Evolutionary conservation across 139 green algal genomes (phyloP).

Genomic region (Astrephomene gubernaculifera): DNA sequence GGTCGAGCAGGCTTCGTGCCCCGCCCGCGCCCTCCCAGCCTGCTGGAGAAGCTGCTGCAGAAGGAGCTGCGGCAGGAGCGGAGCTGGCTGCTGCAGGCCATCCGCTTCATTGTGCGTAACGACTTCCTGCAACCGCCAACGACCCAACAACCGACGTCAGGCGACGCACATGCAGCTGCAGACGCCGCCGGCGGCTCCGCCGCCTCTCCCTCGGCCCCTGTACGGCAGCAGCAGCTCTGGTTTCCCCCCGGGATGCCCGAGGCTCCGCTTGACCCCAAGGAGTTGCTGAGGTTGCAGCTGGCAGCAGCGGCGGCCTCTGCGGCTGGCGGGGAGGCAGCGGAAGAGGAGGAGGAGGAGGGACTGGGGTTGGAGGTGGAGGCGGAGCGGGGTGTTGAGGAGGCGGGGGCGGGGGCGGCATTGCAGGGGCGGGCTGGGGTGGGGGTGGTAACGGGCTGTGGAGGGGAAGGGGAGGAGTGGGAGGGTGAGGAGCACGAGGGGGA

Average conservation of each 20-base stretch:
- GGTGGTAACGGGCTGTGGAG: background rate
- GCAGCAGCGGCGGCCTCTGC: slow-evolving; percentile 12
- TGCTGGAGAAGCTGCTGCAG: slow-evolving; percentile 53
- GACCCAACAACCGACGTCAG: too few species aligned
- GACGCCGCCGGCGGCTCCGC: too few species aligned
- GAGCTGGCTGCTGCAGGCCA: slow-evolving; percentile 61
- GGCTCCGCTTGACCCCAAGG: background rate
- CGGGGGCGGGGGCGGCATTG: background rate
- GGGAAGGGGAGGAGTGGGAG: background rate
- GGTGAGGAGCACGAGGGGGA: background rate
- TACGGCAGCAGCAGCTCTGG: slow-evolving; percentile 4
- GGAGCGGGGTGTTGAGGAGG: too few species aligned
- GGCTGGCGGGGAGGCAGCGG: background rate
- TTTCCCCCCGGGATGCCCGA: slow-evolving; percentile 37
- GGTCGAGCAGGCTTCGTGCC: background rate
- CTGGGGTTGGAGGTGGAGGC: too few species aligned
- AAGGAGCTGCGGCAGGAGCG: slow-evolving; percentile 52
- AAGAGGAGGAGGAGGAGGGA: background rate
- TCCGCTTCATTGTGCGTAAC: slow-evolving; percentile 56
- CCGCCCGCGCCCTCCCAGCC: slow-evolving; percentile 14
- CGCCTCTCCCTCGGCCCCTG: too few species aligned
- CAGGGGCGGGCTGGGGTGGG: background rate
- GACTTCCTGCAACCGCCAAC: slow-evolving; percentile 45
- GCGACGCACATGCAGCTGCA: background rate
- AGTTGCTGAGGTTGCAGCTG: slow-evolving; percentile 30